These are phyloP conservation scores for Monilinia fructicola DNA, from an alignment of 2,329 filamentous ascomycete species.

Conservation along the genomic window DNA sequence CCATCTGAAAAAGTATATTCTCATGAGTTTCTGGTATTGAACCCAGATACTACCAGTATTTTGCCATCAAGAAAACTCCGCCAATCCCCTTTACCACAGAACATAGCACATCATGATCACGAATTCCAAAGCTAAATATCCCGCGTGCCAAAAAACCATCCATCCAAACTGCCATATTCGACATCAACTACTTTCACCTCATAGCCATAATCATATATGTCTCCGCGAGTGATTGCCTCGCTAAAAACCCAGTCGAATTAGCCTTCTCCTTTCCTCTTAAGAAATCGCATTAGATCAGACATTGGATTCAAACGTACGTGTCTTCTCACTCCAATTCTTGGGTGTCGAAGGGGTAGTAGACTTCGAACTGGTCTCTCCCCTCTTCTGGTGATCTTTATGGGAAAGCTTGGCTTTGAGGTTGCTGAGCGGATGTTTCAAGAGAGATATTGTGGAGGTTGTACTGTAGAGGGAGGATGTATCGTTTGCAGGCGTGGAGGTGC, in stretches of 20 bases:
- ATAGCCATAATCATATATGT: conserved; percentile 30
- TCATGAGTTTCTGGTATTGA: neutral
- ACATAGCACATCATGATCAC: neutral
- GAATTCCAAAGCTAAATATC: neutral
- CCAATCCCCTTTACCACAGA: neutral
- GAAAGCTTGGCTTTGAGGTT: conserved; percentile 9
- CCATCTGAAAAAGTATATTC: neutral
- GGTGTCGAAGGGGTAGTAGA: neutral
- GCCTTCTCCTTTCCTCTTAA: neutral
- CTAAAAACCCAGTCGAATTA: neutral
- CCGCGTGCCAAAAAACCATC: neutral
- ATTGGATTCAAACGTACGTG: conserved; percentile 11
- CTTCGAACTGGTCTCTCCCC: neutral
- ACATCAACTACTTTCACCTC: conserved; percentile 23
- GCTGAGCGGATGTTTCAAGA: conserved; percentile 29
- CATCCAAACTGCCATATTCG: neutral
- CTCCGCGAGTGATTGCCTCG: conserved; percentile 12
- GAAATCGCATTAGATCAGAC: neutral
- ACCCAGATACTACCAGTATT: neutral
- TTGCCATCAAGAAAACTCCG: neutral
- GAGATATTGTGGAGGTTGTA: conserved; percentile 33
- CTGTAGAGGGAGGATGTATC: conserved; percentile 34
- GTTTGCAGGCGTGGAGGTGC: neutral
- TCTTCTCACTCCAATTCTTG: neutral
- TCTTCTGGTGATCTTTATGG: neutral